Conservation (phyloP, 75 land plant species). For the Adiantum capillusveneris region DNA sequence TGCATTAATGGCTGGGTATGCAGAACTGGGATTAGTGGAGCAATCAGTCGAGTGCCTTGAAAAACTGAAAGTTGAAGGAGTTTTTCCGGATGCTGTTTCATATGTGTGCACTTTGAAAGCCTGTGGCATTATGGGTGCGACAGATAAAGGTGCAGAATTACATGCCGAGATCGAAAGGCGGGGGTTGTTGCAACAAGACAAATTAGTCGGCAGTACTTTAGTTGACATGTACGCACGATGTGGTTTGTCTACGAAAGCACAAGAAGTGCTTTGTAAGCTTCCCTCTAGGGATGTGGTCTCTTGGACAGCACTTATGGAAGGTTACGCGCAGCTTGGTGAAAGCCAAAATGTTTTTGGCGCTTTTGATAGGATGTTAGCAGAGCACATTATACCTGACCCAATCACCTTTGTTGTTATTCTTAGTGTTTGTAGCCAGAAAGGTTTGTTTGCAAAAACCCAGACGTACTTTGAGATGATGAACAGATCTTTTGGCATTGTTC, state of each 20-base stretch:
- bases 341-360: too few relatives aligned
- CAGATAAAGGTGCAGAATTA: slow-evolving; percentile 14
- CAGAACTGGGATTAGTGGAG: slow-evolving; percentile 30
- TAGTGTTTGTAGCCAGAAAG: too few relatives aligned
- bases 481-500: too few relatives aligned
- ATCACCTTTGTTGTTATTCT: too few relatives aligned
- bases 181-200: slow-evolving; percentile 26
- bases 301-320: slow-evolving; percentile 64
- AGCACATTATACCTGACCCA: too few relatives aligned
- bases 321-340: slow-evolving; percentile 47
- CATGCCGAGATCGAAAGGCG: slow-evolving; percentile 26
- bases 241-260: slow-evolving; percentile 43
- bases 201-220: slow-evolving; percentile 35
- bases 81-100: slow-evolving; percentile 38
- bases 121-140: slow-evolving; percentile 25
- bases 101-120: slow-evolving; percentile 41
- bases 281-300: slow-evolving; percentile 30
- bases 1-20: slow-evolving; percentile 46
- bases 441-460: too few relatives aligned
- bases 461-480: too few relatives aligned
- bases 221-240: slow-evolving; percentile 58
- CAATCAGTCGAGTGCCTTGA: slow-evolving; percentile 28
- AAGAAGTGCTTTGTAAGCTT: slow-evolving; percentile 24
- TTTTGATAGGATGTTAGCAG: too few relatives aligned
- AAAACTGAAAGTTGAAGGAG: slow-evolving; percentile 12